A percentile compares a stretch with the other conserved stretches of the same genome.
phyloP scores from a whole-genome alignment of 108 stramenopile genomes.

The Epipyxis sp. region DNA sequence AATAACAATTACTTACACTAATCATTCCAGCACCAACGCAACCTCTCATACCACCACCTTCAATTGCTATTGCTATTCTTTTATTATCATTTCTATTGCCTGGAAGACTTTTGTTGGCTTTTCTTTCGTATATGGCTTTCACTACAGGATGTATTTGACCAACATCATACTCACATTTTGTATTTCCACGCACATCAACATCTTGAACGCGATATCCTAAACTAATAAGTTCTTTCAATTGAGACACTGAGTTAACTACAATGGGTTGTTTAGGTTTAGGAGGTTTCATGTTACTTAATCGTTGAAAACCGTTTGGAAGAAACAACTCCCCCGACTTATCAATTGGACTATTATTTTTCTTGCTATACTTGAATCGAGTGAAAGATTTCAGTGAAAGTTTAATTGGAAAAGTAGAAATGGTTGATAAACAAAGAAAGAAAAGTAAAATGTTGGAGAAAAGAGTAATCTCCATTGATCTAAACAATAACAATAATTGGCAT shows the following conservation, averaged over 20 bases:
- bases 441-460: no score
- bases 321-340: no score
- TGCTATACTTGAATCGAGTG: no score
- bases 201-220: slow-evolving; percentile 1
- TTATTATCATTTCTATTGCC: not conserved
- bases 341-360: no score
- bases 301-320: not conserved
- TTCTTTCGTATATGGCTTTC: not conserved
- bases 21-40: slow-evolving; percentile 91
- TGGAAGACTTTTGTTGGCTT: not conserved
- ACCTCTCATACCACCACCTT: slow-evolving; percentile 94
- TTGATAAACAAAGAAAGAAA: no score
- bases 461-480: no score
- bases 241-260: not conserved
- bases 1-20: slow-evolving; percentile 35
- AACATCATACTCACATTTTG: no score
- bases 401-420: no score
- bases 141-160: slow-evolving; percentile 6
- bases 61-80: slow-evolving; percentile 78
- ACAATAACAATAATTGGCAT: no score
- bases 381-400: no score
- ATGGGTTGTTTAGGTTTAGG: not conserved
- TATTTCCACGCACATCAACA: slow-evolving; percentile 13
- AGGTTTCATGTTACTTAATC: not conserved
- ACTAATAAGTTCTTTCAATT: not conserved